Evolutionary conservation across 495 filamentous ascomycete genomes (phyloP).

Genomic region (Copromyces sp.): DNA sequence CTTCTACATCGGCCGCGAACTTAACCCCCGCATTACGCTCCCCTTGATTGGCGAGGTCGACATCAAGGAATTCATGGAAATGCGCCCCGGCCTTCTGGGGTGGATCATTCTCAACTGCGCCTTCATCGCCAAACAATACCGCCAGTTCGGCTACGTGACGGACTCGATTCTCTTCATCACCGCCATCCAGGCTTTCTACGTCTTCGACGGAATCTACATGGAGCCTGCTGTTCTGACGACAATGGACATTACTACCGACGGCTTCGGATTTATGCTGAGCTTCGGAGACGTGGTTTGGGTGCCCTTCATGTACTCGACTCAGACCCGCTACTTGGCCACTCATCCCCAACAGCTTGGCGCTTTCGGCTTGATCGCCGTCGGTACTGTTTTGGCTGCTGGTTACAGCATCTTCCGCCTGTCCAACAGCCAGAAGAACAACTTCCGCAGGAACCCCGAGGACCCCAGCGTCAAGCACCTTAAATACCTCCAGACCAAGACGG

Average conservation of each 20-base stretch:
- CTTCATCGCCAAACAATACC: slow-evolving; percentile 82
- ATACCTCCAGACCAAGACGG: slow-evolving; percentile 77
- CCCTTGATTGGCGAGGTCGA: slow-evolving; percentile 77
- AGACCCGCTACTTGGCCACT: slow-evolving; percentile 77
- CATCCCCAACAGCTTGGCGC: slow-evolving; percentile 71
- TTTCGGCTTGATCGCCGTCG: slow-evolving; percentile 48
- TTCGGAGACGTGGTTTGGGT: slow-evolving; percentile 95
- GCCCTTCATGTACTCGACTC: slow-evolving; percentile 79
- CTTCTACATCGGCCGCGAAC: slow-evolving; percentile 94
- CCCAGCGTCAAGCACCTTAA: slow-evolving; percentile 69
- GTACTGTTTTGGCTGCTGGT: slow-evolving; percentile 55
- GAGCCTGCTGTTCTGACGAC: slow-evolving; percentile 89
- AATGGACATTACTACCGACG: slow-evolving; percentile 91
- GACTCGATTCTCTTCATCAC: slow-evolving; percentile 82
- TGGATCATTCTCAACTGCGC: slow-evolving; percentile 84
- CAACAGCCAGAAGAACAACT: slow-evolving; percentile 91
- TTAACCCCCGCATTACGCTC: slow-evolving; percentile 79
- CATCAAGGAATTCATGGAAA: slow-evolving; percentile 82
- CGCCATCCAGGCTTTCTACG: slow-evolving; percentile 70
- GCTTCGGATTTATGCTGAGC: slow-evolving; percentile 93
- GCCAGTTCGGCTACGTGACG: slow-evolving; percentile 67
- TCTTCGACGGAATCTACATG: slow-evolving; percentile 80
- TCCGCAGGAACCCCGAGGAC: slow-evolving; percentile 81
- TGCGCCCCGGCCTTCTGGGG: slow-evolving; percentile 81
- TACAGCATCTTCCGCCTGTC: slow-evolving; percentile 85